Evolutionary conservation across 1,139 yeast species (phyloP), one percentile per base, ranked within the genome.

Genomic region (Kurtzmaniella natalensis): DNA sequence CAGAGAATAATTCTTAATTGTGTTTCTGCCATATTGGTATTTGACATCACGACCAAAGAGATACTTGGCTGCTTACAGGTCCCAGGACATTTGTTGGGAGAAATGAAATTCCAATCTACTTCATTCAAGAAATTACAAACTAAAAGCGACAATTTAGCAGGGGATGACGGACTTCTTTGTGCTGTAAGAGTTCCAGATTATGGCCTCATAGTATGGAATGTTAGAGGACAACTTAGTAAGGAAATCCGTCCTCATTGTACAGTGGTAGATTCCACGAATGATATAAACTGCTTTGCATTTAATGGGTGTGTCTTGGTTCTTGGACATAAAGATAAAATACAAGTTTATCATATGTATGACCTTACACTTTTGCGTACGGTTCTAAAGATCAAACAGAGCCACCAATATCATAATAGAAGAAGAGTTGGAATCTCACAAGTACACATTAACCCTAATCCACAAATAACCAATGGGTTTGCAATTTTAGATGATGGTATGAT

Each of bases 241-340:
- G 14, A 23, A 11, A 23, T 23, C 7, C 26, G 14, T 11, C 16
- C 26, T 11, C 26, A 23, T 6, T 11, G 26, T 13, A 23, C 14
- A 16, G 26, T 23, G 16, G 26, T 11, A 23, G 26, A 23, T 16
- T 11, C 13, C 16, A 14, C 11, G 9, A 23, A 23, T 23, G 26
- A 23, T 11, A 4, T 23, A 4, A 14, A 23, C 16, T 23, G 16
- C 8, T 23, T 23, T 23, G 20, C 17, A 17, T 26, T 26, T 18
- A 26, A 26, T 26, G 29, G 29, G 14, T 26, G 29, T 17, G 29
- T 26, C 8, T 18, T 23, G 7, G 26, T 23, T 10, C 14, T 23
- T 14, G 26, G 26, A 11, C 26, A 23, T 8, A 14, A 16, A 11
- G 26, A 23, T 13, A 23, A 23, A 9, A 14, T 23, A 5, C 26